Conservation (phyloP, 305 asterid genomes). For the Solanum hybrid region DNA sequence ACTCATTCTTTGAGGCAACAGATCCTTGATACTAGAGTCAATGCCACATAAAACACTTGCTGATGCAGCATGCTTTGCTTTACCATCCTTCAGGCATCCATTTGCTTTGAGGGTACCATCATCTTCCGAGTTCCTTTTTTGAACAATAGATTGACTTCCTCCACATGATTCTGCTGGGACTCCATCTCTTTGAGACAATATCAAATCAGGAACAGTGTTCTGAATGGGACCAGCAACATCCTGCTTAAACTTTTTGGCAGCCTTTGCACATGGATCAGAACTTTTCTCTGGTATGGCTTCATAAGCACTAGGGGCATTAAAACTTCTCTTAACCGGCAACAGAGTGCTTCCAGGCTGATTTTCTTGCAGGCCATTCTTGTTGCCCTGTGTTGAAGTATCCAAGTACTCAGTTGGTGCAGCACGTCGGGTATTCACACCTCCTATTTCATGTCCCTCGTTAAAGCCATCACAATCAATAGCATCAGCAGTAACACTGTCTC, state of each 20-base stretch:
- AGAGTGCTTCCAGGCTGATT: conserved; percentile 24
- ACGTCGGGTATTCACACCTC: background rate
- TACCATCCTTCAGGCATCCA: conserved; percentile 17
- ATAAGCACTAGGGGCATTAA: conserved; percentile 17
- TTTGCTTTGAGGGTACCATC: conserved; percentile 14
- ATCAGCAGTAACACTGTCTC: conserved; percentile 12
- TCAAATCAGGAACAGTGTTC: conserved; percentile 8
- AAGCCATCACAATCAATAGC: conserved; percentile 17
- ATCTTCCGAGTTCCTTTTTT: conserved; percentile 5
- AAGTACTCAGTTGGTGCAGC: conserved; percentile 6
- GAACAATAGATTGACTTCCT: conserved; percentile 1
- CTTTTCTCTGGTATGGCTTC: conserved; percentile 12
- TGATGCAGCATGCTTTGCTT: conserved; percentile 18
- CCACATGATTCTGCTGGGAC: conserved; percentile 5
- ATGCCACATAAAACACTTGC: conserved; percentile 8
- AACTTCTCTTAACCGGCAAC: conserved; percentile 26
- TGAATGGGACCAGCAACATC: conserved; percentile 7
- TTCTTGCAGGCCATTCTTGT: conserved; percentile 13
- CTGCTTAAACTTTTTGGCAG: conserved; percentile 42
- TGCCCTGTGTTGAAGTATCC: conserved; percentile 4
- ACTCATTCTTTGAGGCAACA: background rate
- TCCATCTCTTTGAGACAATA: conserved; percentile 17
- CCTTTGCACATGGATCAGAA: conserved; percentile 17
- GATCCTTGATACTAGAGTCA: conserved; percentile 17
- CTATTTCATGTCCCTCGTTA: conserved; percentile 12